phyloP scores from a whole-genome alignment of 495 filamentous ascomycete genomes.

The Bacidia gigantensis region DNA sequence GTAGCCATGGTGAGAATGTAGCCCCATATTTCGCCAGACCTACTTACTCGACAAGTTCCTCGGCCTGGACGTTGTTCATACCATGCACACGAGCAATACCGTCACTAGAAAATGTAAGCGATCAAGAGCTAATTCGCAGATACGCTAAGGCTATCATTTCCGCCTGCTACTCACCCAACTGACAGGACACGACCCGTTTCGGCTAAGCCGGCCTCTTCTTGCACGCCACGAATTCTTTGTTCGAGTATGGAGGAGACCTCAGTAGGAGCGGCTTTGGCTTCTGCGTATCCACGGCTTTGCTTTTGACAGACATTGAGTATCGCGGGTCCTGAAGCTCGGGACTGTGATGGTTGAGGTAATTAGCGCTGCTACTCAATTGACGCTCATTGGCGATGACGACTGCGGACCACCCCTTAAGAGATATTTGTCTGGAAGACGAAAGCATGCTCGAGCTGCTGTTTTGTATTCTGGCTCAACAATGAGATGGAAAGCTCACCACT shows the following conservation, averaged over 20 bases:
- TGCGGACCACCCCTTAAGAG: too few relatives aligned
- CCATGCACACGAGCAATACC: constrained; percentile 99
- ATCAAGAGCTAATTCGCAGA: too few relatives aligned
- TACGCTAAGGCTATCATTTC: too few relatives aligned
- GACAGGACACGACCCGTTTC: constrained; percentile 98
- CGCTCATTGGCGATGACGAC: constrained; percentile 8
- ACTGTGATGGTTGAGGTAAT: constrained; percentile 36
- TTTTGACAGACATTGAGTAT: constrained; percentile 55
- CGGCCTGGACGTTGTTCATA: constrained; percentile 99
- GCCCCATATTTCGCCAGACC: not conserved
- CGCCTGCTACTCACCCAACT: constrained; percentile 96
- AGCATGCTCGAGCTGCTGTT: too few relatives aligned
- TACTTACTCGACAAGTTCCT: constrained; percentile 98
- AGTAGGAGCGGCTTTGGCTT: constrained; percentile 88
- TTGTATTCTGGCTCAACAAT: not conserved
- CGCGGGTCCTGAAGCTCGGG: constrained; percentile 73
- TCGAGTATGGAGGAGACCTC: constrained; percentile 99
- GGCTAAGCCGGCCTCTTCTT: constrained; percentile 89
- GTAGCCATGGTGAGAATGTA: constrained; percentile 26
- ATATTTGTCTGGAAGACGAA: too few relatives aligned
- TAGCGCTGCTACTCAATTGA: constrained; percentile 19
- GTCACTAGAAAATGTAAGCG: constrained; percentile 57
- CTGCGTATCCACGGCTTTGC: constrained; percentile 77
- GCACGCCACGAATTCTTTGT: constrained; percentile 93
- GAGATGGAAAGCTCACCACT: constrained; percentile 56